Percentiles rank a stretch among this genome's conserved stretches.
Evolutionary conservation across 139 green algal genomes (phyloP).

Genomic region (Dunaliella sp.): DNA sequence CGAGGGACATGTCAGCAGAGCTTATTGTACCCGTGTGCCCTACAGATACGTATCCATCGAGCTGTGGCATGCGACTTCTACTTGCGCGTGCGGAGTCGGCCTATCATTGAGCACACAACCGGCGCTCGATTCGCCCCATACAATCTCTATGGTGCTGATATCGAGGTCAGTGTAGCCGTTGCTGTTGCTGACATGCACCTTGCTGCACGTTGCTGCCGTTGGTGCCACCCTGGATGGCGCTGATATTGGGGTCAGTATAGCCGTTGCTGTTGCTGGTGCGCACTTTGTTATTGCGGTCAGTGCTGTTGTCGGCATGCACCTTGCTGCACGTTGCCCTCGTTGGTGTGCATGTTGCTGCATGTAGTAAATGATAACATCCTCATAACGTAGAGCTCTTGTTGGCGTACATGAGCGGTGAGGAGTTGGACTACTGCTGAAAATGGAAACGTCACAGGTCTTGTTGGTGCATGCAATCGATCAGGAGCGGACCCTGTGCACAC

Average conservation of each 20-base stretch:
- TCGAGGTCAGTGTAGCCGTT: neutral
- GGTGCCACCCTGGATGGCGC: neutral
- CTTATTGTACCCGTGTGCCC: too few relatives aligned
- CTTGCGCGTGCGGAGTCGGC: slow-evolving; percentile 56
- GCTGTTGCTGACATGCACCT: neutral
- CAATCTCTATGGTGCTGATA: neutral
- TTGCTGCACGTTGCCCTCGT: neutral
- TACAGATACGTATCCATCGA: slow-evolving; percentile 67
- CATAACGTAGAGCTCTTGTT: too few relatives aligned
- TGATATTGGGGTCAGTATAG: neutral
- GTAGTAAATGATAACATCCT: too few relatives aligned
- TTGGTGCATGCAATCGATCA: too few relatives aligned
- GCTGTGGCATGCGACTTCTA: slow-evolving; percentile 58
- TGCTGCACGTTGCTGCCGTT: neutral
- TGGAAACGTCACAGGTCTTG: too few relatives aligned
- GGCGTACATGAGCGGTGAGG: too few relatives aligned
- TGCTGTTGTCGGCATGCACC: neutral
- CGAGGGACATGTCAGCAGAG: too few relatives aligned
- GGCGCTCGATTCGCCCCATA: slow-evolving; percentile 66
- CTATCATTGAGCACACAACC: slow-evolving; percentile 79
- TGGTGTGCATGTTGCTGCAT: too few relatives aligned
- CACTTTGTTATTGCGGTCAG: neutral
- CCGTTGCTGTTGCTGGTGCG: neutral
- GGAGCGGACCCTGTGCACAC: too few relatives aligned
- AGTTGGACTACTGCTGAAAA: too few relatives aligned